A percentile compares a stretch with the other conserved stretches of the same genome.
These are phyloP conservation scores for Claviceps cyperi DNA, from an alignment of 2,329 filamentous ascomycete genomes.

Conservation along the genomic window DNA sequence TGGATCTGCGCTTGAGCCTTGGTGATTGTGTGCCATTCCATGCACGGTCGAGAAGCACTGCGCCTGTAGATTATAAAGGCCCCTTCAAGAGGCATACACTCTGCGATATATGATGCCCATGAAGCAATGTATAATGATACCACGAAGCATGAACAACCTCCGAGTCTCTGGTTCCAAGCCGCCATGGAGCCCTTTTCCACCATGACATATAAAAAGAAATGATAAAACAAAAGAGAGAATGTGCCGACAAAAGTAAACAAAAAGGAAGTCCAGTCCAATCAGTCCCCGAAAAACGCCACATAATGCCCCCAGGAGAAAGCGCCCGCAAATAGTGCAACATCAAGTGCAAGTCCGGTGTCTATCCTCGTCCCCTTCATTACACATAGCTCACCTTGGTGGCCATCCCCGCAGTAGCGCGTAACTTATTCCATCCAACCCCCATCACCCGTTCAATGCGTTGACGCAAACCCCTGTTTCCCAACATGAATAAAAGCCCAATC, in stretches of 20 bases:
- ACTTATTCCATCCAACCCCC: slow-evolving; percentile 61
- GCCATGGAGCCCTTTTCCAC: too few relatives aligned
- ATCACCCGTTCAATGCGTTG: slow-evolving; percentile 58
- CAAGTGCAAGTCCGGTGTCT: too few relatives aligned
- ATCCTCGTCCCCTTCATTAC: slow-evolving; percentile 22
- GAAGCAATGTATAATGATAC: too few relatives aligned
- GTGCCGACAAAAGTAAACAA: background rate
- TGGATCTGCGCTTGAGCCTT: too few relatives aligned
- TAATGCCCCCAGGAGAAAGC: background rate
- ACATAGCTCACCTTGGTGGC: slow-evolving; percentile 97
- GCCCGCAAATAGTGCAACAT: too few relatives aligned
- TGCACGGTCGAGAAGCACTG: too few relatives aligned
- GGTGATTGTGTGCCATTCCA: too few relatives aligned
- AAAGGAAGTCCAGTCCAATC: background rate
- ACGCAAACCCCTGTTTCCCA: slow-evolving; percentile 61
- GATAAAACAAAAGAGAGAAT: slow-evolving; percentile 2
- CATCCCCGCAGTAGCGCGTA: slow-evolving; percentile 80
- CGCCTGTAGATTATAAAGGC: too few relatives aligned
- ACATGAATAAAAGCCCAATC: slow-evolving; percentile 59
- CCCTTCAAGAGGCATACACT: too few relatives aligned
- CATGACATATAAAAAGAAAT: background rate
- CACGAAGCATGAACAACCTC: too few relatives aligned
- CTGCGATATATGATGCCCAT: too few relatives aligned
- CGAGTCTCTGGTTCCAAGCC: too few relatives aligned
- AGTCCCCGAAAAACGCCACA: background rate